Percentiles rank a stretch among this genome's conserved stretches.
These are phyloP conservation scores for Acrodontium crateriforme DNA, from an alignment of 2,329 filamentous ascomycete species.

Conservation along the genomic window DNA sequence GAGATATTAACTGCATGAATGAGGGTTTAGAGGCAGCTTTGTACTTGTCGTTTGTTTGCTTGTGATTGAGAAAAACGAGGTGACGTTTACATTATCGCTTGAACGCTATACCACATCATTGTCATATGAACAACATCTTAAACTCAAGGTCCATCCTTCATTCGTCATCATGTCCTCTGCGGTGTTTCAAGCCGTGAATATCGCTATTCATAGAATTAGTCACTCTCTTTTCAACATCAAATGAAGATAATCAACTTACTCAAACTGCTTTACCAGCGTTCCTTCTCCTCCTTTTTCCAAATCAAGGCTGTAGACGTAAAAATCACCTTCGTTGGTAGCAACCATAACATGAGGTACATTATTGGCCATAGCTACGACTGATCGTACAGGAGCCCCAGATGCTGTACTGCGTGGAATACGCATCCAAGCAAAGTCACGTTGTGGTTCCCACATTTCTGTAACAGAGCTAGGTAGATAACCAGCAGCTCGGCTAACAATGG, in stretches of 20 bases:
- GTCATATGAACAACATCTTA: not conserved
- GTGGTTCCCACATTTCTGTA: slow-evolving; percentile 94
- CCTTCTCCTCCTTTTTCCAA: slow-evolving; percentile 91
- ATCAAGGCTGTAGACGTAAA: slow-evolving; percentile 91
- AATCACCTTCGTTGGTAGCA: slow-evolving; percentile 87
- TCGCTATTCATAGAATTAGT: slow-evolving; percentile 12
- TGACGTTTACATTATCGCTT: slow-evolving; percentile 9
- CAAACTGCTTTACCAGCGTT: slow-evolving; percentile 79
- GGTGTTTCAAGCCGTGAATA: slow-evolving; percentile 19
- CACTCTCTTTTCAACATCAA: not conserved
- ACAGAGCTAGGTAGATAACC: slow-evolving; percentile 88
- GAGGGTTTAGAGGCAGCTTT: no score
- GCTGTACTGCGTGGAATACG: slow-evolving; percentile 64
- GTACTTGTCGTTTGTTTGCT: no score
- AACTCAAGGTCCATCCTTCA: not conserved
- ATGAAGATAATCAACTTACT: slow-evolving; percentile 45
- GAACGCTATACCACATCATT: slow-evolving; percentile 9
- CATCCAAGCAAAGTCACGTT: slow-evolving; percentile 91
- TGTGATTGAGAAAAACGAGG: slow-evolving; percentile 1
- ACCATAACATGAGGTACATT: slow-evolving; percentile 96
- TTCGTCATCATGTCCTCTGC: slow-evolving; percentile 2
- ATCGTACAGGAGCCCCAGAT: slow-evolving; percentile 48
- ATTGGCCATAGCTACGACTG: slow-evolving; percentile 94
- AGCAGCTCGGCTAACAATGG: slow-evolving; percentile 75
- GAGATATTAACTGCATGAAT: no score